These are phyloP conservation scores for Apophysomyces ossiformis DNA, from an alignment of 371 early-diverging fungal species.

Conservation along the genomic window DNA sequence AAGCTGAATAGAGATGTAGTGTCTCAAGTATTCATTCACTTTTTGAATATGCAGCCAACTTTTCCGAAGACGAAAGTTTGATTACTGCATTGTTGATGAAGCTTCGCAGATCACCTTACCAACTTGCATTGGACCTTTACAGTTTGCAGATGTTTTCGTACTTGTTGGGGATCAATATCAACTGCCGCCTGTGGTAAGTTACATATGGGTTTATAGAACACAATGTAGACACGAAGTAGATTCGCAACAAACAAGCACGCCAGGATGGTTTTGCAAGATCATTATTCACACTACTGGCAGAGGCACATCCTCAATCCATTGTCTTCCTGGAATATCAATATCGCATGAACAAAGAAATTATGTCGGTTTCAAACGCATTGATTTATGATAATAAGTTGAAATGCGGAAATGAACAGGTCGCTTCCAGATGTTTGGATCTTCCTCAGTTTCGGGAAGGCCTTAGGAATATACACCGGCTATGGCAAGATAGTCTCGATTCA, in stretches of 20 bases:
- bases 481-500: neutral
- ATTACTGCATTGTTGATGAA: conserved; percentile 98
- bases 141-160: conserved; percentile 85
- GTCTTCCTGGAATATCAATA: conserved; percentile 90
- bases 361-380: conserved; percentile 86
- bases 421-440: conserved; percentile 53
- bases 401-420: conserved; percentile 78
- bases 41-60: conserved; percentile 42
- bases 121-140: conserved; percentile 90
- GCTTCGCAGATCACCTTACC: conserved; percentile 98
- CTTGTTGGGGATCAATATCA: conserved; percentile 99
- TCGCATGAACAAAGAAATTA: conserved; percentile 95
- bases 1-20: conserved; percentile 25
- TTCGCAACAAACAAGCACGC: conserved; percentile 56
- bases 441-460: conserved; percentile 46
- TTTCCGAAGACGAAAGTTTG: conserved; percentile 80
- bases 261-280: conserved; percentile 61
- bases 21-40: no score
- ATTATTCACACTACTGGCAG: conserved; percentile 81
- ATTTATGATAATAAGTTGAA: conserved; percentile 82
- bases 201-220: neutral
- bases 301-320: conserved; percentile 82
- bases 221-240: conserved; percentile 29
- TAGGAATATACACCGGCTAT: conserved; percentile 21
- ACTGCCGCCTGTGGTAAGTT: conserved; percentile 91